These are phyloP conservation scores for Panicum miliaceum DNA, from an alignment of 176 grass and related monocot species.

Conservation along the genomic window DNA sequence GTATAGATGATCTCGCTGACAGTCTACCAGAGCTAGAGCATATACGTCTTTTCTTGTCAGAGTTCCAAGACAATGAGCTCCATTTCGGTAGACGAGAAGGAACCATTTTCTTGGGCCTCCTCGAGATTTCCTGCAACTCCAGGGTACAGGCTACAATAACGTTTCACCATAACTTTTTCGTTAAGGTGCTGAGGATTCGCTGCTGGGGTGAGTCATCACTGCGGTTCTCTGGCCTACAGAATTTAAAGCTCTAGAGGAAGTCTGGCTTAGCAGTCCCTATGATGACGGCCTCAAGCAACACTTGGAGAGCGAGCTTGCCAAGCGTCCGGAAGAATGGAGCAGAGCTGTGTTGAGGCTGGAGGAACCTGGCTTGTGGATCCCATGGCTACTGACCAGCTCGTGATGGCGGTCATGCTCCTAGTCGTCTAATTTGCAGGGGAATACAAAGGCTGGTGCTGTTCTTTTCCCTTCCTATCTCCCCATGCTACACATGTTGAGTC, in stretches of 20 bases:
- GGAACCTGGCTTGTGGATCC: no score
- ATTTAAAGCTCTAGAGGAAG: not conserved
- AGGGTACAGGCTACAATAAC: no score
- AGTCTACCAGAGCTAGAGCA: not conserved
- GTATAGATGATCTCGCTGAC: accelerated
- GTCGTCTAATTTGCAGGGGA: no score
- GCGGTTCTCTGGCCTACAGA: not conserved
- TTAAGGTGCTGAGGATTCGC: no score
- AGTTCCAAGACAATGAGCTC: not conserved
- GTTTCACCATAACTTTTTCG: accelerated
- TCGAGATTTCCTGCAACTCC: not conserved
- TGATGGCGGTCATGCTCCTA: no score
- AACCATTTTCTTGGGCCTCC: not conserved
- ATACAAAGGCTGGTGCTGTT: no score
- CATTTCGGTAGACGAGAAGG: not conserved
- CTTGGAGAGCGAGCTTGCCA: not conserved
- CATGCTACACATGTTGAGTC: no score
- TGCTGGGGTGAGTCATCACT: no score
- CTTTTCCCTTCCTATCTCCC: no score
- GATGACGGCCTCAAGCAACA: not conserved
- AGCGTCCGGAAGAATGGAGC: not conserved
- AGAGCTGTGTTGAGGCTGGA: not conserved
- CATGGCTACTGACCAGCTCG: no score
- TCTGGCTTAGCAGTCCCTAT: not conserved
- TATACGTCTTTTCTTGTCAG: not conserved